phyloP scores from a whole-genome alignment of 495 filamentous ascomycete species.

The Bombardia bombarda region DNA sequence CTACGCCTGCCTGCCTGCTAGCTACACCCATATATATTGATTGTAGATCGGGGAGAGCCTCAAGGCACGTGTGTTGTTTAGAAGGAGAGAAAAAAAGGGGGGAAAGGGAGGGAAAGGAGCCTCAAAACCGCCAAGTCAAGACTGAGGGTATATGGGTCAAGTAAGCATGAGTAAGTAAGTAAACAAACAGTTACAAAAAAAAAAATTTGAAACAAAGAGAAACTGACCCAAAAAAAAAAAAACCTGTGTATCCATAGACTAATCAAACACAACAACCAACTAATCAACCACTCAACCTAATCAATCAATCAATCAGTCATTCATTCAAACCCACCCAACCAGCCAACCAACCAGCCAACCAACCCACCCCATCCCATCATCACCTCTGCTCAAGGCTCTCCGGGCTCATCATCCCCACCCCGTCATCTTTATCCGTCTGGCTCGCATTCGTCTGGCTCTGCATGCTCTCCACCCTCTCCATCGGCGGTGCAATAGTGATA shows the following conservation, averaged over 20 bases:
- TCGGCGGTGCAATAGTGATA: constrained; percentile 18
- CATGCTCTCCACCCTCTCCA: constrained; percentile 42
- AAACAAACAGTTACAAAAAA: background rate
- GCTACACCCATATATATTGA: too few relatives aligned
- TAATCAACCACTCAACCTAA: background rate
- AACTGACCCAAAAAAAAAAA: background rate
- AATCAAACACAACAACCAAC: background rate
- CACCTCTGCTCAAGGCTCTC: constrained; percentile 48
- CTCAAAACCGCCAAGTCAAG: too few relatives aligned
- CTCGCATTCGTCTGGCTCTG: constrained; percentile 44
- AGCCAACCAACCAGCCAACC: too few relatives aligned
- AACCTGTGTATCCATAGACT: background rate
- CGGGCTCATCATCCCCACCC: constrained; percentile 58
- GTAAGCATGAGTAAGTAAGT: background rate
- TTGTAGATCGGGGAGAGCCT: too few relatives aligned
- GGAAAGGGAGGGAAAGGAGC: too few relatives aligned
- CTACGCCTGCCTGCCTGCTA: too few relatives aligned
- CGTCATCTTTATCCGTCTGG: constrained; percentile 48
- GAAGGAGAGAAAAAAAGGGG: too few relatives aligned
- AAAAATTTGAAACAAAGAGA: background rate
- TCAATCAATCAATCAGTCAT: too few relatives aligned
- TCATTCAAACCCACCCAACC: too few relatives aligned
- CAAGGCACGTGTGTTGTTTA: too few relatives aligned
- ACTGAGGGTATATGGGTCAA: too few relatives aligned
- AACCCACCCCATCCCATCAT: background rate